Conservation (phyloP, 176 grass and related monocot genomes). For the Zoysia japonica region DNA sequence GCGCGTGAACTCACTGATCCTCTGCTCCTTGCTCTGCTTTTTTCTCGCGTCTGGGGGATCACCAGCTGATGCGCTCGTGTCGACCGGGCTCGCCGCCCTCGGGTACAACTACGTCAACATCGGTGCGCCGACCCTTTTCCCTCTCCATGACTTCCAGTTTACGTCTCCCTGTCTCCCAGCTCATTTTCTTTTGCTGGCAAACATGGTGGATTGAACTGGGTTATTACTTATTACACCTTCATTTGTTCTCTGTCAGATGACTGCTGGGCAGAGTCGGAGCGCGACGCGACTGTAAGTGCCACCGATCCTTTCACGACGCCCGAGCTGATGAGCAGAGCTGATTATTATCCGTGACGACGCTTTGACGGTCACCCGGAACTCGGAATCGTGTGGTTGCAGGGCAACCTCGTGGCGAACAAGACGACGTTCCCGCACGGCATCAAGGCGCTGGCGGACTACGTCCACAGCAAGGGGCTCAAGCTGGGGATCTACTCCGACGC, state of each 20-base stretch:
- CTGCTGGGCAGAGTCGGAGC: slow-evolving; percentile 77
- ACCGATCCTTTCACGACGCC: background rate
- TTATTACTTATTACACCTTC: background rate
- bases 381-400: slow-evolving; percentile 23
- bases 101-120: slow-evolving; percentile 93
- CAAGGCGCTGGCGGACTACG: slow-evolving; percentile 73
- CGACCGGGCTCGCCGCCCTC: slow-evolving; percentile 68
- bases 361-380: background rate
- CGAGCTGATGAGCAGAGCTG: background rate
- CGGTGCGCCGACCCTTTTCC: slow-evolving; percentile 33
- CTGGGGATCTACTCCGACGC: slow-evolving; percentile 96
- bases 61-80: slow-evolving; percentile 79
- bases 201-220: background rate
- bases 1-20: background rate
- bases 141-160: background rate
- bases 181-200: background rate
- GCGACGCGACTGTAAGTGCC: slow-evolving; percentile 53
- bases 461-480: slow-evolving; percentile 88
- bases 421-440: slow-evolving; percentile 82
- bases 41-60: background rate
- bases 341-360: background rate
- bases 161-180: background rate
- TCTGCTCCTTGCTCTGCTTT: background rate
- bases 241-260: slow-evolving; percentile 48
- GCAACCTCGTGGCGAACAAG: slow-evolving; percentile 60